Evolutionary conservation across 352 stramenopile genomes (phyloP).

Genomic region (Phytophthora chlamydospora): DNA sequence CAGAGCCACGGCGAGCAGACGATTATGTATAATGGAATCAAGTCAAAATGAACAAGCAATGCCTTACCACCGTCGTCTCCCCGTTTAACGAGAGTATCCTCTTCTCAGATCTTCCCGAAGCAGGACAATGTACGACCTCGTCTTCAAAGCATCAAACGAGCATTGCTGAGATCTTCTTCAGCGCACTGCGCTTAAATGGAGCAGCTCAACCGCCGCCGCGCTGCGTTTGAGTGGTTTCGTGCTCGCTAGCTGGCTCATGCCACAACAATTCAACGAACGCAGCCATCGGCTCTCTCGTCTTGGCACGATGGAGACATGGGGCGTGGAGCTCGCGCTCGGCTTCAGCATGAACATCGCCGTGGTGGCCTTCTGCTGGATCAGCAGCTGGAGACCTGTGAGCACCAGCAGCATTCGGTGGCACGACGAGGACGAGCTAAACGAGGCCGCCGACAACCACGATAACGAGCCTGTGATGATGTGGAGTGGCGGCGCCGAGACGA

Average conservation of each 20-base stretch:
- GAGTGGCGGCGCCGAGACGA: slow-evolving; percentile 31
- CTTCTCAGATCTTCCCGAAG: too few relatives aligned
- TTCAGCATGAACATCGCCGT: slow-evolving; percentile 24
- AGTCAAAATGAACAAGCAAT: slow-evolving; percentile 12
- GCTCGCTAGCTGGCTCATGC: not conserved
- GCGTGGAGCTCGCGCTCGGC: slow-evolving; percentile 17
- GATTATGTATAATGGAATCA: slow-evolving; percentile 25
- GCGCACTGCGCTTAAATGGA: too few relatives aligned
- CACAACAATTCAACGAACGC: not conserved
- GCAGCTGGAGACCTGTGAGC: slow-evolving; percentile 19
- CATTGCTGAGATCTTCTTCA: too few relatives aligned
- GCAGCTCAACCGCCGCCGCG: slow-evolving; percentile 4
- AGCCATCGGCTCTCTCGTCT: not conserved
- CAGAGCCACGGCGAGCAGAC: slow-evolving; percentile 7
- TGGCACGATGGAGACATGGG: slow-evolving; percentile 25
- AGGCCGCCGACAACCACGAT: slow-evolving; percentile 1
- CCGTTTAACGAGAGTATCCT: slow-evolving; percentile 10
- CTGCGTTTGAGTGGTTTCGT: slow-evolving; percentile 17
- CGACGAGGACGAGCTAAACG: slow-evolving; percentile 13
- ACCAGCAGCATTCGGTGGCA: slow-evolving; percentile 22
- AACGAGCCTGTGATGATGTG: slow-evolving; percentile 16
- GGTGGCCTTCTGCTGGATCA: slow-evolving; percentile 23
- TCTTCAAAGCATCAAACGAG: too few relatives aligned
- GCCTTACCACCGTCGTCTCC: slow-evolving; percentile 20
- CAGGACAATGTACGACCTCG: too few relatives aligned